phyloP scores from a whole-genome alignment of 1,284 basidiomycete genomes.

The Rhodotorula sp. region DNA sequence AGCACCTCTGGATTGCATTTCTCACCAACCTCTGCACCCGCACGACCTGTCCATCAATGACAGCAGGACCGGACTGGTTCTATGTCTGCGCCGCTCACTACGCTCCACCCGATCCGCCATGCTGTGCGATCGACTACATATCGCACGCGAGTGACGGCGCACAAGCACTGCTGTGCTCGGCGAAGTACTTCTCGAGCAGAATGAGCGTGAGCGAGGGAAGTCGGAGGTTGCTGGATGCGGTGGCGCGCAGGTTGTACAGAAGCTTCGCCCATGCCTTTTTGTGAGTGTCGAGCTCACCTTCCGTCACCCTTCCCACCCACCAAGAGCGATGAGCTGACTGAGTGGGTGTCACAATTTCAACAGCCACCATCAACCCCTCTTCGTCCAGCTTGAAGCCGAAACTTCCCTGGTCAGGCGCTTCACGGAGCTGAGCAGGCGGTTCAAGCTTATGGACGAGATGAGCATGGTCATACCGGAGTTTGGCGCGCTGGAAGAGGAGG shows the following conservation, averaged over 20 bases:
- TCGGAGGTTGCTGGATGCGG: slow-evolving; percentile 79
- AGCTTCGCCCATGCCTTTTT: slow-evolving; percentile 94
- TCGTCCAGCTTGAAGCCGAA: slow-evolving; percentile 59
- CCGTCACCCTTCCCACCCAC: not conserved
- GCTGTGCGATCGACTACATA: slow-evolving; percentile 96
- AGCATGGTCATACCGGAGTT: slow-evolving; percentile 67
- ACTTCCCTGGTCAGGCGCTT: slow-evolving; percentile 89
- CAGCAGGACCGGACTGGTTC: not conserved
- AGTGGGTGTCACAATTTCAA: not conserved
- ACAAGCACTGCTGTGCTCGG: slow-evolving; percentile 86
- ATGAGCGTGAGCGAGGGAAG: slow-evolving; percentile 77
- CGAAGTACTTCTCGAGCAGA: slow-evolving; percentile 84
- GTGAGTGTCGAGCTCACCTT: not conserved
- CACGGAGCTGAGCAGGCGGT: slow-evolving; percentile 73
- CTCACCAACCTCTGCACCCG: slow-evolving; percentile 56
- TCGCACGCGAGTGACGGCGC: slow-evolving; percentile 91
- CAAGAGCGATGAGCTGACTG: no score
- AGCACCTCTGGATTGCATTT: slow-evolving; percentile 82
- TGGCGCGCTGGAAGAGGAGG: not conserved
- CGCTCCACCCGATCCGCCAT: slow-evolving; percentile 49
- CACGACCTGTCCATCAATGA: slow-evolving; percentile 2
- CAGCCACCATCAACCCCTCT: slow-evolving; percentile 10
- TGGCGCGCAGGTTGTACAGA: slow-evolving; percentile 82
- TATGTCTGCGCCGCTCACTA: slow-evolving; percentile 89
- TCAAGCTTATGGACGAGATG: slow-evolving; percentile 75